Base-by-base conservation (phyloP, 1,284 basidiomycete genomes). In the Malassezia caprae region DNA sequence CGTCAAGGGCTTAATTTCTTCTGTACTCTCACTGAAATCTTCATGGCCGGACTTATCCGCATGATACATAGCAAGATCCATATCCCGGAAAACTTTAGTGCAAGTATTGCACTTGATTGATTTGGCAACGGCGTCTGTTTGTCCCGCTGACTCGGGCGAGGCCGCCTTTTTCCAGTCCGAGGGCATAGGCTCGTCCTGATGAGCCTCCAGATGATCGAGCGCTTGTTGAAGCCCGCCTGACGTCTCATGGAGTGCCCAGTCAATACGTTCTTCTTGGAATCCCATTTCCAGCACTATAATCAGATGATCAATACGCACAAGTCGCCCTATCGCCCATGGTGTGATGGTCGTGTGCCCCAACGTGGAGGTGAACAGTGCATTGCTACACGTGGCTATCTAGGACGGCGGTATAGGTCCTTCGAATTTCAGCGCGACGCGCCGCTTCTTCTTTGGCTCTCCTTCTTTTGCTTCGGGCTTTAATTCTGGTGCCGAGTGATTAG, bases 1-100 rank as follows among this genome's bases (percentile, higher is more conserved):
- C 0, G 91, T 96, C 49, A 96, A 77, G 0, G 93, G 91, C 73
- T 86, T 88, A 74, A 91, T 83, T 85, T 94, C 91, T 72, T 96
- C 90, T 0, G 84, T 87, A 4, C 87, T 90, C 75, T 98, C 91
- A 72, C 93, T 90, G 64, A 96, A 96, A 30, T 69, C 61, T 21
- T 65, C 85, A 72, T 96, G 91, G 0, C 91, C 91, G 60, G 84
- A 87, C 78, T 90, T 91, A 76, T 94, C 89, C 2, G 91, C 91
- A 70, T 96, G 91, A 77, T 85, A 96, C 65, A 86, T 87, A 17
- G 91, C 91, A 11, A 93, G 79, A 1, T 87, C 88, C 6, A 87
- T 84, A 61, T 88, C 89, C 71, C 83, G 84, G 80, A 75, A 65
- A 24, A 63, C 47, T 51, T 73, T 74, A 35, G 63, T 62, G 43